Conservation (phyloP, 257 asterid species). For the Nicotiana paniculata region DNA sequence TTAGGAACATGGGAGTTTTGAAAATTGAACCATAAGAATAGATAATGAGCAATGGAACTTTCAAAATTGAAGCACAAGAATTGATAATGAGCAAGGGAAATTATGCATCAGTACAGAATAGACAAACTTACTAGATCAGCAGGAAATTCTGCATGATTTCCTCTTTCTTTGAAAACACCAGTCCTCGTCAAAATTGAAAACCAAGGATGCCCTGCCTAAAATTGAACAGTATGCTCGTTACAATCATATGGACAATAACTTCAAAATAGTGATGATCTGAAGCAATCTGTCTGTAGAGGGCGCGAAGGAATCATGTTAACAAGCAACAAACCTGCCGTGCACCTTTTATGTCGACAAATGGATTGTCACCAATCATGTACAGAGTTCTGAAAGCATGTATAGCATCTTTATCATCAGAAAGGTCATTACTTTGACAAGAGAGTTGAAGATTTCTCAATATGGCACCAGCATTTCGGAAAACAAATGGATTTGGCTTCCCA, state of each 20-base stretch:
- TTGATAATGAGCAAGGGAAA: background rate
- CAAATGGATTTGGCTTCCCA: slow-evolving; percentile 65
- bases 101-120: background rate
- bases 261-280: background rate
- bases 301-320: background rate
- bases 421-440: slow-evolving; percentile 10
- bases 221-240: background rate
- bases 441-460: slow-evolving; percentile 28
- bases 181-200: slow-evolving; percentile 63
- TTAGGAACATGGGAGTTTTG: background rate
- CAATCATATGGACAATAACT: background rate
- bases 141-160: slow-evolving; percentile 49
- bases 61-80: background rate
- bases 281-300: background rate
- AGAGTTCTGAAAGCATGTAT: slow-evolving; percentile 37
- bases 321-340: slow-evolving; percentile 38
- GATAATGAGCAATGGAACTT: background rate
- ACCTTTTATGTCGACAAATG: slow-evolving; percentile 56
- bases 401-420: slow-evolving; percentile 9
- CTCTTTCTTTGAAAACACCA: slow-evolving; percentile 50
- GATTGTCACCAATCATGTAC: slow-evolving; percentile 66
- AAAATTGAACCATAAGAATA: background rate
- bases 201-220: slow-evolving; percentile 67
- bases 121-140: slow-evolving; percentile 46
- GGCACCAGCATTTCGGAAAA: slow-evolving; percentile 48